phyloP scores from a whole-genome alignment of 2,329 filamentous ascomycete genomes.

The Nemania abortiva region DNA sequence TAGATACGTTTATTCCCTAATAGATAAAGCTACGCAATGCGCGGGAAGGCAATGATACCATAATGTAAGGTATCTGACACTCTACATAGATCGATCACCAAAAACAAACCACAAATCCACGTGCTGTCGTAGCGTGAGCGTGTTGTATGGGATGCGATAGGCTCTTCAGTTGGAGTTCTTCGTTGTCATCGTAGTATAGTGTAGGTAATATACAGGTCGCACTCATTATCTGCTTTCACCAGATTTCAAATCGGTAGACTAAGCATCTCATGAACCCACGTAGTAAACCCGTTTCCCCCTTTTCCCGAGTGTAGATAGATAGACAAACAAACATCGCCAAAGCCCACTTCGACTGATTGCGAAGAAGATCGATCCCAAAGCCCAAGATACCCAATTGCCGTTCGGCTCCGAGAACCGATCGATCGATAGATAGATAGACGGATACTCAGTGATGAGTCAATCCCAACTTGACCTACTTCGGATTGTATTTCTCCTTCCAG shows the following conservation, averaged over 20 bases:
- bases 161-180: neutral
- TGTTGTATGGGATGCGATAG: neutral
- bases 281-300: neutral
- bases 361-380: neutral
- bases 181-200: neutral
- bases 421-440: conserved; percentile 13
- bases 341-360: conserved; percentile 9
- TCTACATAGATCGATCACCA: neutral
- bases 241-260: neutral
- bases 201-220: conserved; percentile 8
- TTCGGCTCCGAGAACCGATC: conserved; percentile 3
- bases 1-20: neutral
- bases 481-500: conserved; percentile 95
- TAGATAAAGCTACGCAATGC: neutral
- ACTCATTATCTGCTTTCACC: neutral
- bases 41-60: neutral
- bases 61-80: neutral
- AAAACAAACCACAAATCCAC: neutral
- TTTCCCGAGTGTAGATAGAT: neutral
- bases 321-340: neutral
- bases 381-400: neutral
- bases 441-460: conserved; percentile 17
- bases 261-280: conserved; percentile 16
- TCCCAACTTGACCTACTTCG: conserved; percentile 55
- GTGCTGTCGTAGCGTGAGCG: neutral